Evolutionary conservation across 139 green algal species (phyloP), one percentile per base, ranked within the genome.

Genomic region (Eudorina sp.): DNA sequence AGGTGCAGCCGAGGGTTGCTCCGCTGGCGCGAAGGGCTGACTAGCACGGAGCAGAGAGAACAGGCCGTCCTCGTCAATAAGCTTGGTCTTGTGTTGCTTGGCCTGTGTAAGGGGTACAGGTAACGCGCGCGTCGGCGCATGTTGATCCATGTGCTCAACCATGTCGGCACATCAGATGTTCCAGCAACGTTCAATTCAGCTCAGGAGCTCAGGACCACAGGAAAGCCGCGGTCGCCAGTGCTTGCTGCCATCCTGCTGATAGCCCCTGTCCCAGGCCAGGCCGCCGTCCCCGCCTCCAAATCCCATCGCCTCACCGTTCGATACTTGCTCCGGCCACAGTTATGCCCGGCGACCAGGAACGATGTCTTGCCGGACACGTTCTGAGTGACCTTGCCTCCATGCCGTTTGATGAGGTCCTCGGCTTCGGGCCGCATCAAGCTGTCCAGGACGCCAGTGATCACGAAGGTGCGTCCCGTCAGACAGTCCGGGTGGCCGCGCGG

Each of bases 51-150:
- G 92, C 36, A 98, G 89, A 0, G 88, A 80, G 58, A 98, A 96
- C 25, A 99, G 91, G 19, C 97, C 96, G 66, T 98, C 94, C 88
- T 99, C 97, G 73, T 98, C 93, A 11, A 98, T 97, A 18, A 98
- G 38, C 73, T 94, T 96, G 29, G 80, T 93, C 25, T 75, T 83
- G 64, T 96, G 95, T n/a, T 90, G 53, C 86, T 94, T 85, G 31
- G 90, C 75, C 75, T 83, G 75, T 41, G 58, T 6, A 68, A 27
- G 58, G 16, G 58, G 21, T 9, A 21, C 18, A n/a, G n/a, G n/a
- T n/a, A n/a, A n/a, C n/a, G n/a, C n/a, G n/a, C n/a, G n/a, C n/a
- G n/a, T n/a, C n/a, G n/a, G n/a, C n/a, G n/a, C n/a, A n/a, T n/a
- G n/a, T n/a, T n/a, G n/a, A n/a, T n/a, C n/a, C n/a, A n/a, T n/a